Evolutionary conservation across 116 monocot genomes (phyloP).

Genomic region (Dioscorea cayenensis): DNA sequence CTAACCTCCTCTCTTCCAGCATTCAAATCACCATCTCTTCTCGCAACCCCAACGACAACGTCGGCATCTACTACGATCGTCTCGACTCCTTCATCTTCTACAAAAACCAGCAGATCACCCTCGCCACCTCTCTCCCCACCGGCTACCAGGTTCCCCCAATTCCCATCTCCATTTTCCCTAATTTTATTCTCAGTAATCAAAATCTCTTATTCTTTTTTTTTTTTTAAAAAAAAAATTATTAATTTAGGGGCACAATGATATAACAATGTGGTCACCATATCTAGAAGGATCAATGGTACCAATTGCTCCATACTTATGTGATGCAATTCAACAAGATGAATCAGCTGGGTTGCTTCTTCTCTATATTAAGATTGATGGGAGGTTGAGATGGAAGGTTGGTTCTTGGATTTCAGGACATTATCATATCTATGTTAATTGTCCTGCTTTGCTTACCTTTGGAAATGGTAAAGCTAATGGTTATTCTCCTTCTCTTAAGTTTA

Average conservation of each 20-base stretch:
- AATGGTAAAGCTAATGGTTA: not conserved
- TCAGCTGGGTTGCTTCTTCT: conserved; percentile 36
- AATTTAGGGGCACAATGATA: not conserved
- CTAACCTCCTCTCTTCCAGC: not conserved
- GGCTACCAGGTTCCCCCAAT: conserved; percentile 34
- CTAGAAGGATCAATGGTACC: conserved; percentile 47
- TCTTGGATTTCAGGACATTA: conserved; percentile 61
- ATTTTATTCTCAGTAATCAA: too few relatives aligned
- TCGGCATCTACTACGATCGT: conserved; percentile 72
- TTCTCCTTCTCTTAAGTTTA: conserved; percentile 33
- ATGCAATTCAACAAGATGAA: conserved; percentile 36
- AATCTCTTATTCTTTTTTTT: too few relatives aligned
- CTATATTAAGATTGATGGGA: conserved; percentile 53
- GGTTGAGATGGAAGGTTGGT: conserved; percentile 70
- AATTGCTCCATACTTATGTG: conserved; percentile 41
- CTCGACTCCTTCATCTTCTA: conserved; percentile 56
- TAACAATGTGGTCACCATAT: conserved; percentile 22
- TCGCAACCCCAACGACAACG: conserved; percentile 20
- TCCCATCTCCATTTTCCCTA: too few relatives aligned
- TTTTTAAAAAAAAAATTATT: too few relatives aligned
- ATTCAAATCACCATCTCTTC: not conserved
- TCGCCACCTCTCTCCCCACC: conserved; percentile 27
- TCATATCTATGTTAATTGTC: conserved; percentile 65
- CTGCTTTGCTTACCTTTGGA: conserved; percentile 36
- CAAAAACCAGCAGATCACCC: conserved; percentile 62